phyloP scores from a whole-genome alignment of 495 filamentous ascomycete species.

The Thozetella sp. region DNA sequence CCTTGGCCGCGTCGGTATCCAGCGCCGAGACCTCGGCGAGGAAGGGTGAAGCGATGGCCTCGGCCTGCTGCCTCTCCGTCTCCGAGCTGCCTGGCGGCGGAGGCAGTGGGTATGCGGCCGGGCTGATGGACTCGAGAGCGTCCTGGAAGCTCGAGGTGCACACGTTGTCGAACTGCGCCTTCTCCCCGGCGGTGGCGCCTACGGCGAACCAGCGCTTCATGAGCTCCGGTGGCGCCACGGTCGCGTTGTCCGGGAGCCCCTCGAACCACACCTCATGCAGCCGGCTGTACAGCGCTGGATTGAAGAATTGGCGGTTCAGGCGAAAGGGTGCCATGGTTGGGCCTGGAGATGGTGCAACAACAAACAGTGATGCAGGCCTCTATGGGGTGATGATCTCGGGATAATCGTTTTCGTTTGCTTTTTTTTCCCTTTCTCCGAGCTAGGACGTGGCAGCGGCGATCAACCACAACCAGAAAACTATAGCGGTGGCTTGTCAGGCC shows the following conservation, averaged over 20 bases:
- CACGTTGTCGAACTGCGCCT: conserved; percentile 5
- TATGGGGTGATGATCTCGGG: no score
- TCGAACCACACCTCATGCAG: conserved; percentile 4
- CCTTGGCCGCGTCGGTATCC: conserved; percentile 5
- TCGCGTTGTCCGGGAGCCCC: neutral
- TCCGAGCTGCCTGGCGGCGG: conserved; percentile 5
- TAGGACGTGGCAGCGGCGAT: no score
- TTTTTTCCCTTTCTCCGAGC: no score
- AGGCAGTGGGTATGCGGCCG: conserved; percentile 26
- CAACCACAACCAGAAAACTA: no score
- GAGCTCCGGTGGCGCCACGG: neutral
- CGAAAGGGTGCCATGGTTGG: conserved; percentile 1
- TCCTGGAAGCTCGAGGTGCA: conserved; percentile 5
- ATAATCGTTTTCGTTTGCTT: no score
- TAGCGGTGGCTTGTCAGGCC: no score
- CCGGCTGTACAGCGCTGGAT: conserved; percentile 5
- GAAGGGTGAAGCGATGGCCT: conserved; percentile 30
- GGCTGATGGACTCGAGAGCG: conserved; percentile 33
- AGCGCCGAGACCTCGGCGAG: conserved; percentile 19
- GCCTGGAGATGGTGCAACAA: no score
- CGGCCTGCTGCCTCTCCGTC: conserved; percentile 17
- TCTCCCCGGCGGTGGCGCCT: conserved; percentile 1
- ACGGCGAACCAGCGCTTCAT: conserved; percentile 5
- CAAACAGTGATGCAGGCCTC: no score
- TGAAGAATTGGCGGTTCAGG: conserved; percentile 5